These are phyloP conservation scores for Phialophora expanda DNA, from an alignment of 2,329 filamentous ascomycete species.

Conservation along the genomic window DNA sequence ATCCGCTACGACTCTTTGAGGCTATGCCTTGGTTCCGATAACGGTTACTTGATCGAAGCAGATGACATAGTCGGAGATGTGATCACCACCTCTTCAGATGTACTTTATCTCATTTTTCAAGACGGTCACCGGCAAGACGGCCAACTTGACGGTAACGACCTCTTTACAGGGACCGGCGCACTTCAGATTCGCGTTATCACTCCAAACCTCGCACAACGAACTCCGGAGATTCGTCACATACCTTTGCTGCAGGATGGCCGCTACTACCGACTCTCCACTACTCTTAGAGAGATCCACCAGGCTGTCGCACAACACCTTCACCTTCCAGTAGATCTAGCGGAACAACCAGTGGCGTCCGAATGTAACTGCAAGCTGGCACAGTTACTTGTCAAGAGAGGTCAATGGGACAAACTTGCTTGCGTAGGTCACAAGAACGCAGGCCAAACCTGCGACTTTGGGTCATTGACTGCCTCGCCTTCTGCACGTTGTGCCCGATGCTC, in stretches of 20 bases:
- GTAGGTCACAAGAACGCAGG: background rate
- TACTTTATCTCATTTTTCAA: slow-evolving; percentile 21
- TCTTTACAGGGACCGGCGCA: background rate
- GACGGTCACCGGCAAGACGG: background rate
- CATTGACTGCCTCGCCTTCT: background rate
- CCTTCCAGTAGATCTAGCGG: background rate
- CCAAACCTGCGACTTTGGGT: slow-evolving; percentile 5
- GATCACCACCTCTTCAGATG: slow-evolving; percentile 9
- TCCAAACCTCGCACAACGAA: slow-evolving; percentile 12
- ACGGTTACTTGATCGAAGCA: slow-evolving; percentile 20
- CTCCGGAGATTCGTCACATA: slow-evolving; percentile 8
- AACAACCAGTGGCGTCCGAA: background rate
- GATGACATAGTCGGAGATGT: slow-evolving; percentile 21
- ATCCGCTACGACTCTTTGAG: slow-evolving; percentile 17
- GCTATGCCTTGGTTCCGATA: slow-evolving; percentile 20
- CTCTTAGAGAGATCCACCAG: slow-evolving; percentile 13
- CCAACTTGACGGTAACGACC: background rate
- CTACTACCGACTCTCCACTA: slow-evolving; percentile 15
- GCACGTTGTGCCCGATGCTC: slow-evolving; percentile 10
- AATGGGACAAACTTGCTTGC: slow-evolving; percentile 17
- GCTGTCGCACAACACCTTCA: slow-evolving; percentile 19
- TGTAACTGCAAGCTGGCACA: slow-evolving; percentile 26
- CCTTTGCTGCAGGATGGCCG: slow-evolving; percentile 16
- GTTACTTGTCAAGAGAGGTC: slow-evolving; percentile 16
- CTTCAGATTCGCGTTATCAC: slow-evolving; percentile 21